phyloP scores from a whole-genome alignment of 2,329 filamentous ascomycete genomes.

The Trichocomaceae sp. region DNA sequence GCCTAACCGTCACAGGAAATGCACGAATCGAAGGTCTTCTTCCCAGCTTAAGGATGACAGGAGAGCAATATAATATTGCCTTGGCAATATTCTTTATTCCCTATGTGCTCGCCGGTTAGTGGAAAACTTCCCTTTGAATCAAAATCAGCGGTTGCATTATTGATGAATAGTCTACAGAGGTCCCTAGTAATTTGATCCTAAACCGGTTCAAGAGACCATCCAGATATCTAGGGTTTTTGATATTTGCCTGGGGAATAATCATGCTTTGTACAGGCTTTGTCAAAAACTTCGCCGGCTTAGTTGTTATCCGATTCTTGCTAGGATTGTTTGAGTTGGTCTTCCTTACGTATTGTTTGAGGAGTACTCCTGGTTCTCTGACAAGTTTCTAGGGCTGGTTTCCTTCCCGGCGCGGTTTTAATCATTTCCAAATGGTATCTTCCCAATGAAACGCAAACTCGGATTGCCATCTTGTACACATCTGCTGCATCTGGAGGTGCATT shows the following conservation, averaged over 20 bases:
- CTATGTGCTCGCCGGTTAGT: slow-evolving; percentile 41
- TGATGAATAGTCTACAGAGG: slow-evolving; percentile 36
- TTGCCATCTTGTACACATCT: slow-evolving; percentile 74
- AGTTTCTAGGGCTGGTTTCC: no score
- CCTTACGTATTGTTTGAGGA: no score
- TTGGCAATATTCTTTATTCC: slow-evolving; percentile 9
- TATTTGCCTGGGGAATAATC: neutral
- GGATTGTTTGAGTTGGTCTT: slow-evolving; percentile 31
- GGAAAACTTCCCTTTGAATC: slow-evolving; percentile 32
- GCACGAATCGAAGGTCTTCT: no score
- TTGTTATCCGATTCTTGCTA: slow-evolving; percentile 43
- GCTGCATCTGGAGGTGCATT: slow-evolving; percentile 74
- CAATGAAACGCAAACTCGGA: slow-evolving; percentile 65
- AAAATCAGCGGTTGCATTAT: no score
- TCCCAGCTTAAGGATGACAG: no score
- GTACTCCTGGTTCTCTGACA: no score
- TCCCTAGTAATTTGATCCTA: slow-evolving; percentile 37
- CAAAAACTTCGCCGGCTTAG: slow-evolving; percentile 35
- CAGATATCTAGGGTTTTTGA: neutral
- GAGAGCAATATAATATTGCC: no score
- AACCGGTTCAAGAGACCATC: slow-evolving; percentile 27
- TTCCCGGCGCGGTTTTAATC: neutral
- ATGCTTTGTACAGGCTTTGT: neutral
- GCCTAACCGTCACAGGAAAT: no score
- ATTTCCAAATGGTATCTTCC: slow-evolving; percentile 60